A percentile compares a stretch with the other conserved stretches of the same genome.
These are phyloP conservation scores for Omphalea diandra DNA, from an alignment of 441 rosid genomes.

Conservation along the genomic window DNA sequence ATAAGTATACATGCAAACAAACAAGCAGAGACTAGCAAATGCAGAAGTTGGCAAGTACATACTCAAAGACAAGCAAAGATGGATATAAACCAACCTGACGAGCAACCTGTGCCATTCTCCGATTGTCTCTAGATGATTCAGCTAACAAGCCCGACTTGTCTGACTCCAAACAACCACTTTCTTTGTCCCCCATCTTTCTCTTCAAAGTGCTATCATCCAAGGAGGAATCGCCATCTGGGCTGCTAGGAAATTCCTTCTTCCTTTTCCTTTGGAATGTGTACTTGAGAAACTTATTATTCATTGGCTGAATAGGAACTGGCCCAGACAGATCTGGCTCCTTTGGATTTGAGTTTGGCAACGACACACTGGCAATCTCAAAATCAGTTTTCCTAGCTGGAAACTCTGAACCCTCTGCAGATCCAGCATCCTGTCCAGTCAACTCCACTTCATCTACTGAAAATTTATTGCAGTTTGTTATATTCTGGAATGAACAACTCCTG, in stretches of 20 bases:
- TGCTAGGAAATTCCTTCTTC: conserved; percentile 60
- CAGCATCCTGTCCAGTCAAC: conserved; percentile 32
- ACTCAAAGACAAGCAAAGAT: conserved; percentile 16
- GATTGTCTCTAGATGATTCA: conserved; percentile 55
- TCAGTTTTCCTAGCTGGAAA: conserved; percentile 32
- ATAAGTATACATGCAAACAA: neutral
- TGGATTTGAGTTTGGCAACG: conserved; percentile 22
- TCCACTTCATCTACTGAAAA: conserved; percentile 21
- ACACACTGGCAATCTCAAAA: conserved; percentile 22
- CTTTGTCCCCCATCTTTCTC: conserved; percentile 42
- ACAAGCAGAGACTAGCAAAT: conserved; percentile 12
- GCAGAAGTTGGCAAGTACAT: conserved; percentile 2
- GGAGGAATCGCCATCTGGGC: conserved; percentile 46
- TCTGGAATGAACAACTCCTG: conserved; percentile 20
- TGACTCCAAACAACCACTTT: conserved; percentile 37
- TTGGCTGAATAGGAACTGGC: conserved; percentile 34
- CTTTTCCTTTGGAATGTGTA: conserved; percentile 85
- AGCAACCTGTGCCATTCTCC: conserved; percentile 48
- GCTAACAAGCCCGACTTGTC: conserved; percentile 39
- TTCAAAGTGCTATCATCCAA: conserved; percentile 32
- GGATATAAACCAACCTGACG: conserved; percentile 46
- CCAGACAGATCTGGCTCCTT: conserved; percentile 37
- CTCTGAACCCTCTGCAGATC: conserved; percentile 31
- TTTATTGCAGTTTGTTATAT: conserved; percentile 22
- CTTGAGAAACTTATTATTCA: conserved; percentile 52